phyloP scores from a whole-genome alignment of 2,329 filamentous ascomycete genomes.

The Conoideocrella luteorostrata region DNA sequence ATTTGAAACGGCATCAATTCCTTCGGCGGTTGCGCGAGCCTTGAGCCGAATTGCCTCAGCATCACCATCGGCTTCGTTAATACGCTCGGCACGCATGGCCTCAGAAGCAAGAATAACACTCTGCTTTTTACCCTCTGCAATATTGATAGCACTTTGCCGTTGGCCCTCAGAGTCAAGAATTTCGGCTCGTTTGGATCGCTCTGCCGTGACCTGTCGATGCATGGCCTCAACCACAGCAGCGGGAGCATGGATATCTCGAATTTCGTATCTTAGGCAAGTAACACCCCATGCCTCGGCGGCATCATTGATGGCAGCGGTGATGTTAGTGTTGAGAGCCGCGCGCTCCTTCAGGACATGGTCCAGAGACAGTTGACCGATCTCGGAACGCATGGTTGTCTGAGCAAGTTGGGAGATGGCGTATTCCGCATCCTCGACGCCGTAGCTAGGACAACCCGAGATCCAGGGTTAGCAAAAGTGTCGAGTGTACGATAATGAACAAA shows the following conservation, averaged over 20 bases:
- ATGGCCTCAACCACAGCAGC: conserved; percentile 92
- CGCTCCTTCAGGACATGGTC: conserved; percentile 98
- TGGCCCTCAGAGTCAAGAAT: conserved; percentile 97
- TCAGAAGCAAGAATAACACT: conserved; percentile 94
- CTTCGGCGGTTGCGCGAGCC: conserved; percentile 76
- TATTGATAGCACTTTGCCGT: conserved; percentile 95
- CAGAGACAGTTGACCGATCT: conserved; percentile 92
- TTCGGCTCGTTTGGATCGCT: conserved; percentile 94
- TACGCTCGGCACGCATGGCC: conserved; percentile 80
- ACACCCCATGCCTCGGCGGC: conserved; percentile 96
- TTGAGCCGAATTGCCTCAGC: conserved; percentile 86
- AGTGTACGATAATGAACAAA: too few species aligned
- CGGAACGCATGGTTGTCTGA: conserved; percentile 97
- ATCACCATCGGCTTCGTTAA: conserved; percentile 89
- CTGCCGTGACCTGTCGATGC: conserved; percentile 96
- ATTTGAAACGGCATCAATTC: conserved; percentile 79
- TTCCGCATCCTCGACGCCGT: conserved; percentile 96
- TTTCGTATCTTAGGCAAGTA: conserved; percentile 93
- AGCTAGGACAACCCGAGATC: too few species aligned
- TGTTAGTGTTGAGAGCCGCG: conserved; percentile 92
- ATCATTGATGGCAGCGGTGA: conserved; percentile 98
- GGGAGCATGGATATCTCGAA: conserved; percentile 94
- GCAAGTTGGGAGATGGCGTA: conserved; percentile 97
- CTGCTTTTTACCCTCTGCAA: conserved; percentile 96
- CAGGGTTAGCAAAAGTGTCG: too few species aligned